phyloP scores from a whole-genome alignment of 441 rosid genomes.

The Populus hybrid region DNA sequence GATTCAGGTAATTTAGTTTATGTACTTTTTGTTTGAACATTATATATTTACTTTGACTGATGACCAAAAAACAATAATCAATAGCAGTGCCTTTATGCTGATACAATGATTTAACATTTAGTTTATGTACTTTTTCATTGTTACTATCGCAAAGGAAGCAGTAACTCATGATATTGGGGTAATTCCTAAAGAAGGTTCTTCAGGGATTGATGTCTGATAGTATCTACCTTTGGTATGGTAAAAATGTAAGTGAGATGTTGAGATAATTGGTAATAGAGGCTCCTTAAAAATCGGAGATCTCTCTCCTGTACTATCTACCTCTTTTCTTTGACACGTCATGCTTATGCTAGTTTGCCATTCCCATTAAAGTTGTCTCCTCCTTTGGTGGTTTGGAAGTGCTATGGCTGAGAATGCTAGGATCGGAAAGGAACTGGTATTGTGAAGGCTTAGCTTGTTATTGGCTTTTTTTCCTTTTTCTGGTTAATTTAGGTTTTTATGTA shows the following conservation, averaged over 20 bases:
- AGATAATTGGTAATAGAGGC: not conserved
- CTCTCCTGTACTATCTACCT: not conserved
- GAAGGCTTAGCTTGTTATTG: not conserved
- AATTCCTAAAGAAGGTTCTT: not conserved
- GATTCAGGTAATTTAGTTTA: constrained; percentile 65
- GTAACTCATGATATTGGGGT: not conserved
- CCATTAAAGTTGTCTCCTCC: not conserved
- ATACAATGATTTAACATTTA: not conserved
- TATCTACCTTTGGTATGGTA: not conserved
- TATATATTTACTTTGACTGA: not conserved
- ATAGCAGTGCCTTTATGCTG: not conserved
- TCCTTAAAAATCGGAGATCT: not conserved
- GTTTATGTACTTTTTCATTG: not conserved
- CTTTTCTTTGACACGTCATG: not conserved
- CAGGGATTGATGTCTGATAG: not conserved
- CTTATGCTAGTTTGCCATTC: not conserved
- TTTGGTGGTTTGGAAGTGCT: not conserved
- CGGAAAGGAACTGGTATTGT: not conserved
- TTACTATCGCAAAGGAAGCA: not conserved
- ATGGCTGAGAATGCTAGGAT: not conserved
- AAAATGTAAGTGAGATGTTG: not conserved
- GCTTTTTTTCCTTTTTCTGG: not conserved
- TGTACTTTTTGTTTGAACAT: not conserved
- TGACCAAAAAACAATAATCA: not conserved
- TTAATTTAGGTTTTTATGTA: not conserved